phyloP scores from a whole-genome alignment of 768 basidiomycete genomes.

The Tylopilus balloui region DNA sequence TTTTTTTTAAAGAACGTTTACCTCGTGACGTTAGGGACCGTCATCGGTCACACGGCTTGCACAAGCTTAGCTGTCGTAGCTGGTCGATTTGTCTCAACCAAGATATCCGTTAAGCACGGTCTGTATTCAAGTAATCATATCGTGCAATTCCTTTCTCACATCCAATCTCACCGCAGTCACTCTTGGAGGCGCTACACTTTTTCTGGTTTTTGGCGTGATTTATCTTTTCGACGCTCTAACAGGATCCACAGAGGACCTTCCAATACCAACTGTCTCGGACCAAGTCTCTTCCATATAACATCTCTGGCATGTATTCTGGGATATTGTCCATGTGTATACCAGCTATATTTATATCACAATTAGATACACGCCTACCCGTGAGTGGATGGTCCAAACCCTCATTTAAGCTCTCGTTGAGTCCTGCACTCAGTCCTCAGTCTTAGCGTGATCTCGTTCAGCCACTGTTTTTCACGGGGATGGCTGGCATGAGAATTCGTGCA shows the following conservation, averaged over 20 bases:
- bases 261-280: conserved; percentile 15
- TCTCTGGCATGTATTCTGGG: neutral
- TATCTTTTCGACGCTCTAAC: conserved; percentile 65
- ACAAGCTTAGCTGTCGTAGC: conserved; percentile 90
- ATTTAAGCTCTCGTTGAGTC: neutral
- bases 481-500: too few species aligned
- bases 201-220: conserved; percentile 77
- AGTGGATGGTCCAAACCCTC: neutral
- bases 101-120: conserved; percentile 93
- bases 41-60: conserved; percentile 83
- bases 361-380: neutral
- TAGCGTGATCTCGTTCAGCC: too few species aligned
- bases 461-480: too few species aligned
- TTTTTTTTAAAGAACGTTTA: conserved; percentile 70
- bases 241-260: conserved; percentile 17
- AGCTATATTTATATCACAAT: neutral
- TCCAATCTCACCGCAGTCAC: conserved; percentile 54
- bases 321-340: conserved; percentile 1
- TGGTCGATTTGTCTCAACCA: conserved; percentile 87
- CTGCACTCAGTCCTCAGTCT: too few species aligned
- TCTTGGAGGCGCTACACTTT: conserved; percentile 72
- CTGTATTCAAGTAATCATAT: conserved; percentile 29
- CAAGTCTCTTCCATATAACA: conserved; percentile 1
- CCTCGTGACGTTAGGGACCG: conserved; percentile 84
- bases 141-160: neutral